Conservation (phyloP, 164 flowering plant species). For the Umbellularia californica region DNA sequence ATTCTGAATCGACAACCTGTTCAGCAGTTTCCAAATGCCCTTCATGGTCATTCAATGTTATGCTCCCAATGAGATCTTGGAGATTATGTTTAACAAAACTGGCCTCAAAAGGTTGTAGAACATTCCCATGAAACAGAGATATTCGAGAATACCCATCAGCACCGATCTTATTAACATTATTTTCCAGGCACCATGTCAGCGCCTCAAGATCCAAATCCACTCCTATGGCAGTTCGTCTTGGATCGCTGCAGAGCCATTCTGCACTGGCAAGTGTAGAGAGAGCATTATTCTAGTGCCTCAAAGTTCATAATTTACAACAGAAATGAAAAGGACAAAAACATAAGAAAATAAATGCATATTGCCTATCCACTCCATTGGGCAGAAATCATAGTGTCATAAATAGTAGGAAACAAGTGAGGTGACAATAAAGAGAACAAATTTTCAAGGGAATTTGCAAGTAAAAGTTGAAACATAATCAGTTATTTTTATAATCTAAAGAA, state of each 20-base stretch:
- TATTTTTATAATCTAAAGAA: background rate
- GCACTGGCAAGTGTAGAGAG: conserved; percentile 39
- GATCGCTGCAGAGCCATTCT: conserved; percentile 82
- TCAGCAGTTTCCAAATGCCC: conserved; percentile 13
- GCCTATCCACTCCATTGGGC: background rate
- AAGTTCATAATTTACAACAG: conserved; percentile 1
- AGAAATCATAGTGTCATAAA: background rate
- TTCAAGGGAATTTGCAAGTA: background rate
- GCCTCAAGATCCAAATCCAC: conserved; percentile 90
- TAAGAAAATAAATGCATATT: background rate
- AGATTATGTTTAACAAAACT: conserved; percentile 38
- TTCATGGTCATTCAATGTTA: conserved; percentile 27
- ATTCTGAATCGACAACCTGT: conserved; percentile 4
- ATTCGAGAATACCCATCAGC: conserved; percentile 68
- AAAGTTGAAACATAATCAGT: background rate
- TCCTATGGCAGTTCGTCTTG: conserved; percentile 86
- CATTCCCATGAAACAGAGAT: conserved; percentile 88
- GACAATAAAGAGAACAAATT: background rate
- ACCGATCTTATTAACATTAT: conserved; percentile 65
- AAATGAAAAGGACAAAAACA: background rate
- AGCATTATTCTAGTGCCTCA: background rate
- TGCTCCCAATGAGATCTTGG: conserved; percentile 28
- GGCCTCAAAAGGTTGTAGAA: conserved; percentile 67
- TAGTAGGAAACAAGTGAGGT: background rate
- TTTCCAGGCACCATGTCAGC: conserved; percentile 79